Percentiles rank a stretch among this genome's conserved stretches.
phyloP scores from a whole-genome alignment of 352 stramenopile genomes.

The Phytopythium mirpurense region DNA sequence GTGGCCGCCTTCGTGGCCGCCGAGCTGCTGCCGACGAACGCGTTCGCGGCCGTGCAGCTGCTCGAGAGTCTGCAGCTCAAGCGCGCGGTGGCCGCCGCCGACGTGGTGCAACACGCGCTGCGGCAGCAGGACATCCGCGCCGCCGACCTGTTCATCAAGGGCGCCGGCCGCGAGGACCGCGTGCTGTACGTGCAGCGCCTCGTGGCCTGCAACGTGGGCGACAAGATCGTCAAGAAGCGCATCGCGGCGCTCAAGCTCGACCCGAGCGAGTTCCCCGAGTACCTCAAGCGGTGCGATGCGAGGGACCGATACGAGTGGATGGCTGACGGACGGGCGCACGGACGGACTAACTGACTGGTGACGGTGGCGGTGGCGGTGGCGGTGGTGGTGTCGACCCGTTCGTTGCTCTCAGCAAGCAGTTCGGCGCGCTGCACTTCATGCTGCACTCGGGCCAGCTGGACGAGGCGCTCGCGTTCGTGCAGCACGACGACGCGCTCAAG shows the following conservation, averaged over 20 bases:
- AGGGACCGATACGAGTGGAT: no score
- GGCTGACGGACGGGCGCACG: no score
- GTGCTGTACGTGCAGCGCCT: constrained; percentile 44
- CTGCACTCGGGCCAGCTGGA: constrained; percentile 57
- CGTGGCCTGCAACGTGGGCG: constrained; percentile 30
- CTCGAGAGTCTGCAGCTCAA: constrained; percentile 39
- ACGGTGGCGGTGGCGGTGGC: no score
- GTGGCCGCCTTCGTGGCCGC: constrained; percentile 26
- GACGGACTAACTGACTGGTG: no score
- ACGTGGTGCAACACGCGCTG: constrained; percentile 34
- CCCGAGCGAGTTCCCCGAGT: constrained; percentile 49
- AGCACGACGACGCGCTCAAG: constrained; percentile 18
- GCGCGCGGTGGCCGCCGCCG: constrained; percentile 30
- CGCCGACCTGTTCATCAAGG: constrained; percentile 51
- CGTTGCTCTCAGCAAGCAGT: constrained; percentile 22
- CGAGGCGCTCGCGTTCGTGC: constrained; percentile 41
- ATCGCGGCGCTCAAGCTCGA: constrained; percentile 53
- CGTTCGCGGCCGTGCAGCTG: constrained; percentile 35
- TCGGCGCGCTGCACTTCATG: constrained; percentile 49
- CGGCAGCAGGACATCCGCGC: constrained; percentile 48
- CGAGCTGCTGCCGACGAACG: constrained; percentile 19
- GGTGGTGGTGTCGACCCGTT: no score
- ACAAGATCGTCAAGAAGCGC: constrained; percentile 75
- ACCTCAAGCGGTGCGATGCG: constrained; percentile 30
- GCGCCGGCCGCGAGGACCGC: constrained; percentile 25